These are phyloP conservation scores for Phytophthora pinifolia DNA, from an alignment of 352 stramenopile species.

Conservation along the genomic window DNA sequence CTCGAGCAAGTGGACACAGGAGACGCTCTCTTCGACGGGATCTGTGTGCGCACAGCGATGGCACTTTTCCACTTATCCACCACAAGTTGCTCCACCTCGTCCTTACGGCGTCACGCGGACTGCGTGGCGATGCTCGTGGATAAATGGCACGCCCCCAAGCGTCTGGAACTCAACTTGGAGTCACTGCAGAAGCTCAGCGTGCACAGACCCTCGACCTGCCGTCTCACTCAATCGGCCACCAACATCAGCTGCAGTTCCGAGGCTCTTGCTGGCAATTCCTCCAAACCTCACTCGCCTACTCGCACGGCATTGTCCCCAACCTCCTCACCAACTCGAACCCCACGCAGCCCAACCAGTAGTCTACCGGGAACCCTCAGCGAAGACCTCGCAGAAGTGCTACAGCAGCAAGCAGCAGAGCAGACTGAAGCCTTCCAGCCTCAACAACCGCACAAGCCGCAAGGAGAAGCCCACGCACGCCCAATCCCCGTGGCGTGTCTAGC, in stretches of 20 bases:
- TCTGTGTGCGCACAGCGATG: constrained; percentile 59
- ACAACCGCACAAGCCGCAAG: constrained; percentile 26
- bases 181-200: constrained; percentile 51
- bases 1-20: constrained; percentile 20
- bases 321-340: constrained; percentile 20
- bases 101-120: constrained; percentile 35
- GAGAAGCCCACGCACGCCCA: constrained; percentile 13
- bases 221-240: constrained; percentile 28
- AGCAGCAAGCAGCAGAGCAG: constrained; percentile 5
- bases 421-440: neutral
- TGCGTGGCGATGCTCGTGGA: constrained; percentile 46
- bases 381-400: constrained; percentile 1
- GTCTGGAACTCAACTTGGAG: constrained; percentile 72
- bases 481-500: constrained; percentile 3
- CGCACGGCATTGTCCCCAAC: constrained; percentile 8
- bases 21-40: constrained; percentile 40
- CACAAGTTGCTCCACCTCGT: constrained; percentile 18
- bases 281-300: constrained; percentile 6
- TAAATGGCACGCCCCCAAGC: constrained; percentile 63
- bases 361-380: constrained; percentile 19
- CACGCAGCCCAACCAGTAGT: constrained; percentile 9
- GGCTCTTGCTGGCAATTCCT: neutral
- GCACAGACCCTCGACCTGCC: constrained; percentile 16
- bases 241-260: constrained; percentile 13
- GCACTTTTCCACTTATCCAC: constrained; percentile 60